phyloP scores from a whole-genome alignment of 768 basidiomycete species.

The Auricularia auricula-judae region DNA sequence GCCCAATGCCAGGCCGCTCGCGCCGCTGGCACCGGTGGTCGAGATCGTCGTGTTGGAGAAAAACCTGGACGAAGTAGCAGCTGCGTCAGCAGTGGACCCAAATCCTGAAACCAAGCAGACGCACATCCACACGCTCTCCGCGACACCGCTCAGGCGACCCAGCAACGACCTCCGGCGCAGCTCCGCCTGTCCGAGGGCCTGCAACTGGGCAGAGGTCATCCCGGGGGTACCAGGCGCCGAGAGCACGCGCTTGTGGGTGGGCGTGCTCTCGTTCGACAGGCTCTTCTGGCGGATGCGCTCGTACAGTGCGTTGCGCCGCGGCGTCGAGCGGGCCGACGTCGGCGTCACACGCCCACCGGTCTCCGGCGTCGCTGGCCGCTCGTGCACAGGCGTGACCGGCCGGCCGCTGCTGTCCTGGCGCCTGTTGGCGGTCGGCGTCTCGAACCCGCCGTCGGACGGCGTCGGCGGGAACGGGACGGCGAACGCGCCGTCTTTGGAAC shows the following conservation, averaged over 20 bases:
- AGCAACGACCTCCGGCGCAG: constrained; percentile 64
- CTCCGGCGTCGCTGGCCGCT: constrained; percentile 61
- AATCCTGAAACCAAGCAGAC: constrained; percentile 13
- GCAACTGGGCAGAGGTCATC: constrained; percentile 44
- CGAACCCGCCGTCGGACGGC: constrained; percentile 35
- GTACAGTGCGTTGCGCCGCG: constrained; percentile 68
- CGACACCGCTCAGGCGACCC: constrained; percentile 66
- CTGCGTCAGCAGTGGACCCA: not conserved
- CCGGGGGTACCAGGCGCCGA: constrained; percentile 26
- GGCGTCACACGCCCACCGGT: constrained; percentile 4
- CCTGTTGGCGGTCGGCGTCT: constrained; percentile 15
- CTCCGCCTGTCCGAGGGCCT: constrained; percentile 68
- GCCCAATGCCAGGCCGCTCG: constrained; percentile 4
- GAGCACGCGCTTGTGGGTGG: constrained; percentile 31
- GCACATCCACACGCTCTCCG: constrained; percentile 86
- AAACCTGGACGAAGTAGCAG: constrained; percentile 32
- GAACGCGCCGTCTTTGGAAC: not conserved
- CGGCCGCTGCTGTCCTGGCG: constrained; percentile 36
- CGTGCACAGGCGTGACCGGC: constrained; percentile 38
- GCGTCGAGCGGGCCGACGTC: constrained; percentile 25
- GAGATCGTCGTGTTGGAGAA: constrained; percentile 53
- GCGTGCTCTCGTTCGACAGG: constrained; percentile 39
- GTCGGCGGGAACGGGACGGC: constrained; percentile 52
- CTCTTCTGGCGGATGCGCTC: constrained; percentile 72
- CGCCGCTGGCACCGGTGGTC: constrained; percentile 39